A percentile compares a stretch with the other conserved stretches of the same genome.
Conservation (phyloP, 164 flowering plant genomes). For the Vitis riparia region DNA sequence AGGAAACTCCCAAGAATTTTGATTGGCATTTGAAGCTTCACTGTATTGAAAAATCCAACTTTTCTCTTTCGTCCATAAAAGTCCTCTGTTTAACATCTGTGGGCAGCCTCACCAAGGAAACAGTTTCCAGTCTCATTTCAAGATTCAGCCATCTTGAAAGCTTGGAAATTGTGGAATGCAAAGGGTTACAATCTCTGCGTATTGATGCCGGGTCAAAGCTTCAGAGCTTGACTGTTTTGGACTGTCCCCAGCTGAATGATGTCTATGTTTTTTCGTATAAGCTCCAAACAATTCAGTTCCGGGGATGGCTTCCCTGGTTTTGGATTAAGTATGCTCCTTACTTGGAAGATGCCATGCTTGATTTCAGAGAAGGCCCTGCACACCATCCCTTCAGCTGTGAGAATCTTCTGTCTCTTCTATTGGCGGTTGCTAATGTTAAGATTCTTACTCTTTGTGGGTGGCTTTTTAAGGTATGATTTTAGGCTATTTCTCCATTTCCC, state of each 20-base stretch:
- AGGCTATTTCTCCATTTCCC: too few relatives aligned
- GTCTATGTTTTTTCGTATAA: neutral
- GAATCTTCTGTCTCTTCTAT: too few relatives aligned
- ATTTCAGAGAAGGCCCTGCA: too few relatives aligned
- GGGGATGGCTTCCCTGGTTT: conserved; percentile 1
- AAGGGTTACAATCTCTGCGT: neutral
- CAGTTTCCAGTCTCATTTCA: neutral
- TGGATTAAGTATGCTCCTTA: too few relatives aligned
- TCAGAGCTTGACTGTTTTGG: conserved; percentile 1
- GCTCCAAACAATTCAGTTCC: neutral
- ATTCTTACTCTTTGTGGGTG: too few relatives aligned
- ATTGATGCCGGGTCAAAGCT: neutral
- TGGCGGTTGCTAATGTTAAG: too few relatives aligned
- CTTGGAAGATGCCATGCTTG: neutral
- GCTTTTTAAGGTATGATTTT: too few relatives aligned
- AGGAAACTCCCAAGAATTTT: conserved; percentile 4
- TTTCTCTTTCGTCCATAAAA: neutral
- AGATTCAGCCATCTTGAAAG: neutral
- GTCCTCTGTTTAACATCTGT: conserved; percentile 1
- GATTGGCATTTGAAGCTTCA: conserved; percentile 16
- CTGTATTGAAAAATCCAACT: too few relatives aligned
- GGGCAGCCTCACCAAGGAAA: neutral
- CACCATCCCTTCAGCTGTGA: too few relatives aligned
- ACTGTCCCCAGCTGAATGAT: conserved; percentile 1
- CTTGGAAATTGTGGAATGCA: neutral